A percentile compares a stretch with the other conserved stretches of the same genome.
phyloP scores from a whole-genome alignment of 208 protist genomes.

The Herpetomonas samuelpessoai region DNA sequence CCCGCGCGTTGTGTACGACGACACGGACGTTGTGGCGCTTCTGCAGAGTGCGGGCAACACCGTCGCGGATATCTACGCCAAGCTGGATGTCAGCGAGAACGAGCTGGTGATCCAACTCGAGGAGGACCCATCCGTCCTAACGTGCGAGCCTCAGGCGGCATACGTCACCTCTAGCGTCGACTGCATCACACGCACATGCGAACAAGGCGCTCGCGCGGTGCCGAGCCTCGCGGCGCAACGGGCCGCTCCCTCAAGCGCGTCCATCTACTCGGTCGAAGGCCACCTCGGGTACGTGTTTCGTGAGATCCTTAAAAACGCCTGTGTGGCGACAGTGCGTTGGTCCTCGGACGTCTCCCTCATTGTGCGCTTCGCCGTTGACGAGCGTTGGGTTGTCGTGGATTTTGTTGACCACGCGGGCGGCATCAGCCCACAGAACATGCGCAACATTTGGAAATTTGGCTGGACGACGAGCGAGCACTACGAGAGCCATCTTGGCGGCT shows the following conservation, averaged over 20 bases:
- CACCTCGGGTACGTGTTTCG: conserved; percentile 78
- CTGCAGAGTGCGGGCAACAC: conserved; percentile 49
- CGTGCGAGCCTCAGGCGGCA: conserved; percentile 18
- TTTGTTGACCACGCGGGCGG: conserved; percentile 67
- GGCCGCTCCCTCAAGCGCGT: conserved; percentile 8
- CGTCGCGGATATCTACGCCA: conserved; percentile 63
- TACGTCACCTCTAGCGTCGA: conserved; percentile 43
- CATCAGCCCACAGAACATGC: conserved; percentile 30
- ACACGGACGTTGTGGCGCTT: conserved; percentile 38
- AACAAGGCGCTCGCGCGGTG: background rate
- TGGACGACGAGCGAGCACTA: conserved; percentile 75
- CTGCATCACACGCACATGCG: background rate
- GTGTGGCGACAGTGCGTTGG: conserved; percentile 38
- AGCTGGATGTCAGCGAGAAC: conserved; percentile 26
- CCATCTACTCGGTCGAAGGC: conserved; percentile 61
- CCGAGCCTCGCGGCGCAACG: background rate
- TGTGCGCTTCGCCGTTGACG: conserved; percentile 48
- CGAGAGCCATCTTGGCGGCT: conserved; percentile 65
- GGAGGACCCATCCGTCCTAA: conserved; percentile 47
- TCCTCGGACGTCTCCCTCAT: conserved; percentile 26
- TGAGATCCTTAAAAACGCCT: conserved; percentile 89
- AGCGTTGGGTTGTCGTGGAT: conserved; percentile 70
- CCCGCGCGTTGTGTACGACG: conserved; percentile 37
- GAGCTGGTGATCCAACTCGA: conserved; percentile 53
- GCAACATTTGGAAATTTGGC: conserved; percentile 85